phyloP scores from a whole-genome alignment of 1,284 basidiomycete species.

The Melampsora abietis-canadensis region DNA sequence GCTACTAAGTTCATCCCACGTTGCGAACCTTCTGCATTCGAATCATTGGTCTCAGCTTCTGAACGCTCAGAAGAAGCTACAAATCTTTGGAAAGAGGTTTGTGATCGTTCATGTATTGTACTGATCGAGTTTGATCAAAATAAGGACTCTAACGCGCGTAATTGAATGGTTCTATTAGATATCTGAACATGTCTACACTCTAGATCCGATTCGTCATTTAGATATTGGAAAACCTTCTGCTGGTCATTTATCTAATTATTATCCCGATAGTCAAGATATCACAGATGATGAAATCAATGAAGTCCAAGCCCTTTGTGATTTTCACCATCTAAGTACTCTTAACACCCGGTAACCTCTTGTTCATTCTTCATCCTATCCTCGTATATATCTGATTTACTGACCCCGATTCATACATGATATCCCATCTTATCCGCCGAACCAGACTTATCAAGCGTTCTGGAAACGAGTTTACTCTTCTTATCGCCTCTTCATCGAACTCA shows the following conservation, averaged over 20 bases:
- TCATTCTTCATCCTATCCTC: not conserved
- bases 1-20: slow-evolving; percentile 79
- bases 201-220: slow-evolving; percentile 63
- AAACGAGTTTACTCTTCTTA: slow-evolving; percentile 64
- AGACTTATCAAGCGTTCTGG: slow-evolving; percentile 65
- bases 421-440: not conserved
- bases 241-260: slow-evolving; percentile 77
- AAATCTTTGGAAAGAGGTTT: slow-evolving; percentile 64
- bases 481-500: slow-evolving; percentile 62
- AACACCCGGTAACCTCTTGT: slow-evolving; percentile 67
- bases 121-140: not conserved
- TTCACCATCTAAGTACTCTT: slow-evolving; percentile 66
- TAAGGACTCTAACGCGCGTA: not conserved
- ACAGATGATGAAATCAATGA: slow-evolving; percentile 70
- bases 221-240: slow-evolving; percentile 72
- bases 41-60: slow-evolving; percentile 63
- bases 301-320: slow-evolving; percentile 70
- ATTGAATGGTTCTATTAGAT: slow-evolving; percentile 56
- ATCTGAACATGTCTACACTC: slow-evolving; percentile 68
- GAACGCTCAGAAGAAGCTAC: slow-evolving; percentile 61
- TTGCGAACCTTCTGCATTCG: slow-evolving; percentile 62
- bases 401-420: not conserved
- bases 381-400: not conserved
- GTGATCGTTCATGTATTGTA: not conserved
- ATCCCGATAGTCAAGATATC: slow-evolving; percentile 64